Percentiles rank a stretch among this genome's conserved stretches.
These are phyloP conservation scores for Lycium ferocissimum DNA, from an alignment of 257 asterid species.

Conservation along the genomic window DNA sequence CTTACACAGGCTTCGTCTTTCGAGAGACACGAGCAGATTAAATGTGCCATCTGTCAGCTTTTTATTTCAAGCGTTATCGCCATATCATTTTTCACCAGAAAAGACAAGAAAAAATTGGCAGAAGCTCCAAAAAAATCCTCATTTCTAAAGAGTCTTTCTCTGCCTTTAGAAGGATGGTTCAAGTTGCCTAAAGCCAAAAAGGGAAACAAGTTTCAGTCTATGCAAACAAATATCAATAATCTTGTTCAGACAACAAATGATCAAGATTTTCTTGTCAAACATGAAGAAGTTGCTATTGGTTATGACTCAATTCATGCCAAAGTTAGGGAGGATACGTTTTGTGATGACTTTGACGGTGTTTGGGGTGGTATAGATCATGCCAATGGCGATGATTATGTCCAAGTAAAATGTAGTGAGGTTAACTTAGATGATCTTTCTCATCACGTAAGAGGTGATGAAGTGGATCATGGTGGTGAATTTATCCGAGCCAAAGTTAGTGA, in stretches of 20 bases:
- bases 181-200: conserved; percentile 59
- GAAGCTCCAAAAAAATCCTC: conserved; percentile 47
- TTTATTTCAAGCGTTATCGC: conserved; percentile 73
- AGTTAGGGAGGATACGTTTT: conserved; percentile 27
- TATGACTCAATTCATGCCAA: conserved; percentile 37
- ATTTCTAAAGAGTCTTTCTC: conserved; percentile 60
- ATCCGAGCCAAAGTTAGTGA: conserved; percentile 2
- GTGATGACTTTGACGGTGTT: conserved; percentile 17
- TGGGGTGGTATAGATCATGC: conserved; percentile 23
- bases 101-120: conserved; percentile 45
- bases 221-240: conserved; percentile 32
- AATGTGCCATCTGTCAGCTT: conserved; percentile 77
- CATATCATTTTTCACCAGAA: conserved; percentile 52
- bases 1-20: conserved; percentile 72
- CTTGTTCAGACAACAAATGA: conserved; percentile 34
- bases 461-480: not conserved
- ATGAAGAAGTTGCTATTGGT: not conserved
- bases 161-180: conserved; percentile 72
- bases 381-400: not conserved
- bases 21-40: conserved; percentile 75
- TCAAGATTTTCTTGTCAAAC: conserved; percentile 35
- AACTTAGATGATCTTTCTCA: conserved; percentile 16
- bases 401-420: conserved; percentile 26
- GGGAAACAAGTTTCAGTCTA: conserved; percentile 29
- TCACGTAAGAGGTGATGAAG: not conserved